Percentiles rank a stretch among this genome's conserved stretches.
Conservation (phyloP, 2,329 filamentous ascomycete genomes). For the Drechmeria coniospora region DNA sequence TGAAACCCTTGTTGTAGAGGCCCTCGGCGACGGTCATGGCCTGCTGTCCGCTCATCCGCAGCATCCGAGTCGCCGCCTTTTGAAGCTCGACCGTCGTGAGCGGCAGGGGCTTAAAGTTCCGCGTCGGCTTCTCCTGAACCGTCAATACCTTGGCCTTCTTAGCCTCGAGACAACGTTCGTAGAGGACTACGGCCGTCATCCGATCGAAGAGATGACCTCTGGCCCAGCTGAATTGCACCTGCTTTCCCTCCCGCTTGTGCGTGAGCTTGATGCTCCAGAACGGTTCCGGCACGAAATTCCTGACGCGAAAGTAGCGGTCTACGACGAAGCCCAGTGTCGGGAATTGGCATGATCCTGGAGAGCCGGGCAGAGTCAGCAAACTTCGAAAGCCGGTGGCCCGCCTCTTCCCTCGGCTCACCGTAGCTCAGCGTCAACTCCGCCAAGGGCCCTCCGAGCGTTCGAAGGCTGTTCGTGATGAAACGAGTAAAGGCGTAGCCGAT, state of each 20-base stretch:
- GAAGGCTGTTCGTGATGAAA: slow-evolving; percentile 68
- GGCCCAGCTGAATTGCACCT: slow-evolving; percentile 73
- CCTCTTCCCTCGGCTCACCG: slow-evolving; percentile 47
- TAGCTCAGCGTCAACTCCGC: slow-evolving; percentile 61
- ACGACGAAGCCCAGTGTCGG: slow-evolving; percentile 94
- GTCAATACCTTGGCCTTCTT: slow-evolving; percentile 68
- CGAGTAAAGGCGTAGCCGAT: slow-evolving; percentile 89
- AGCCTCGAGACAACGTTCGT: slow-evolving; percentile 68
- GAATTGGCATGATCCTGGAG: slow-evolving; percentile 79
- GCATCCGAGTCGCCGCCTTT: slow-evolving; percentile 79
- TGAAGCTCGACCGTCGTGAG: slow-evolving; percentile 93
- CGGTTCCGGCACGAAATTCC: slow-evolving; percentile 79
- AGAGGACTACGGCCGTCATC: slow-evolving; percentile 63
- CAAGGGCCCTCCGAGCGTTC: slow-evolving; percentile 52
- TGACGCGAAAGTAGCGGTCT: slow-evolving; percentile 84
- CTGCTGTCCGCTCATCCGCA: slow-evolving; percentile 79
- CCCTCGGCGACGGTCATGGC: slow-evolving; percentile 80
- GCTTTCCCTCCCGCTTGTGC: slow-evolving; percentile 61
- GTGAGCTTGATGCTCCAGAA: slow-evolving; percentile 89
- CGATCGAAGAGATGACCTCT: slow-evolving; percentile 78
- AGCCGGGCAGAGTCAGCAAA: slow-evolving; percentile 3
- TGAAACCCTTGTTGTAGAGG: slow-evolving; percentile 87
- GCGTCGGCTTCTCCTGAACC: slow-evolving; percentile 79
- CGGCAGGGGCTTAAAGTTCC: slow-evolving; percentile 85
- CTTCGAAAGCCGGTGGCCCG: neutral